Evolutionary conservation across 352 stramenopile species (phyloP).

Genomic region (Phytophthora brassicae): DNA sequence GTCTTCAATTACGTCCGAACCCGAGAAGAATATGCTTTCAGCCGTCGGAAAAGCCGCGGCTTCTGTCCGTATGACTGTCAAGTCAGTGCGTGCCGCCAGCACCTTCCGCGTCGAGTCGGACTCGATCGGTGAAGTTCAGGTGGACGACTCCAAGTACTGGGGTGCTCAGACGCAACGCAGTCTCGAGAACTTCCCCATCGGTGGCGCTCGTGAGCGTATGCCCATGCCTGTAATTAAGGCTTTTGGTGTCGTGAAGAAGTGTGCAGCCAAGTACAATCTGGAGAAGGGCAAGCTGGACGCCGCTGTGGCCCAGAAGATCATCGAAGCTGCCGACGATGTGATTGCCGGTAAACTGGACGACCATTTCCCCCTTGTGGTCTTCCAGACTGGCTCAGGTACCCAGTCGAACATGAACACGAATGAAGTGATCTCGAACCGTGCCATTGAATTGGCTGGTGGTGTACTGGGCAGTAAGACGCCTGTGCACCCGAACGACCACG

Average conservation of each 20-base stretch:
- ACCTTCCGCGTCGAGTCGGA: constrained; percentile 67
- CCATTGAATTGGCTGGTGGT: constrained; percentile 56
- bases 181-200: constrained; percentile 96
- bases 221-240: constrained; percentile 93
- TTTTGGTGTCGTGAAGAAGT: constrained; percentile 96
- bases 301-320: constrained; percentile 88
- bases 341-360: constrained; percentile 92
- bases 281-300: constrained; percentile 81
- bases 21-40: constrained; percentile 33
- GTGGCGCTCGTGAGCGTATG: constrained; percentile 89
- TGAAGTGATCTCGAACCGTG: constrained; percentile 75
- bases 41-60: constrained; percentile 21
- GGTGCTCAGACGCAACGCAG: constrained; percentile 95
- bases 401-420: constrained; percentile 85
- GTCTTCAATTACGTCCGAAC: neutral
- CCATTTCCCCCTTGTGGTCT: constrained; percentile 93
- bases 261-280: constrained; percentile 92
- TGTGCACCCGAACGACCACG: constrained; percentile 96
- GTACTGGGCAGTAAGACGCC: constrained; percentile 57
- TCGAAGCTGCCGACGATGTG: constrained; percentile 90
- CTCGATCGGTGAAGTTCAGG: constrained; percentile 80
- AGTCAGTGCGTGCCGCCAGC: constrained; percentile 40
- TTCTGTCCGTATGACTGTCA: constrained; percentile 33
- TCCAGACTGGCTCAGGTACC: constrained; percentile 72
- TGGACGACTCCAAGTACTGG: constrained; percentile 88